Evolutionary conservation across 2,329 filamentous ascomycete genomes (phyloP).

Genomic region (Xylariomycetidae sp.): DNA sequence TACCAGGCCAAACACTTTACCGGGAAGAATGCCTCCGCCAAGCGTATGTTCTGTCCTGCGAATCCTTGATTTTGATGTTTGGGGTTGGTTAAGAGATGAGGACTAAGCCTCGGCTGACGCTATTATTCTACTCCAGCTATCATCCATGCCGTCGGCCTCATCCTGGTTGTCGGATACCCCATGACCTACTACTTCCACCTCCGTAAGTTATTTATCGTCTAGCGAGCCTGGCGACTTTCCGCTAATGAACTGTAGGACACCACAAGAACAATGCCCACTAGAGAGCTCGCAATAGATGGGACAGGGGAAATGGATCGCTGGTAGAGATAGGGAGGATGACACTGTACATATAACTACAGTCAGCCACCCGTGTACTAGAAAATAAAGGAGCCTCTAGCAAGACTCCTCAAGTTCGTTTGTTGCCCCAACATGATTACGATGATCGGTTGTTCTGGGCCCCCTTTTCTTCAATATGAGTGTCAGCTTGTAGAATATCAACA

Average conservation of each 20-base stretch:
- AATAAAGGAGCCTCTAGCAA: conserved; percentile 18
- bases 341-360: conserved; percentile 9
- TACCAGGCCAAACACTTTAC: conserved; percentile 93
- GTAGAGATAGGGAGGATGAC: conserved; percentile 24
- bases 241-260: conserved; percentile 65
- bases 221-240: background rate
- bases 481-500: too few relatives aligned
- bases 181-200: conserved; percentile 99
- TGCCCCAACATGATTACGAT: too few relatives aligned
- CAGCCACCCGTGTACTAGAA: conserved; percentile 24
- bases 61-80: too few relatives aligned
- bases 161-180: conserved; percentile 82
- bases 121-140: too few relatives aligned
- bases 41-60: conserved; percentile 79
- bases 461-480: too few relatives aligned
- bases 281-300: conserved; percentile 22
- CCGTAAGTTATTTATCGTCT: conserved; percentile 61
- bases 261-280: conserved; percentile 99
- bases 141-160: conserved; percentile 74
- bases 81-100: too few relatives aligned
- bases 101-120: too few relatives aligned
- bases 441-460: too few relatives aligned
- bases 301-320: too few relatives aligned
- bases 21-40: conserved; percentile 85
- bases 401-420: too few relatives aligned